Evolutionary conservation across 495 filamentous ascomycete species (phyloP).

Genomic region (Bacidia rubella): DNA sequence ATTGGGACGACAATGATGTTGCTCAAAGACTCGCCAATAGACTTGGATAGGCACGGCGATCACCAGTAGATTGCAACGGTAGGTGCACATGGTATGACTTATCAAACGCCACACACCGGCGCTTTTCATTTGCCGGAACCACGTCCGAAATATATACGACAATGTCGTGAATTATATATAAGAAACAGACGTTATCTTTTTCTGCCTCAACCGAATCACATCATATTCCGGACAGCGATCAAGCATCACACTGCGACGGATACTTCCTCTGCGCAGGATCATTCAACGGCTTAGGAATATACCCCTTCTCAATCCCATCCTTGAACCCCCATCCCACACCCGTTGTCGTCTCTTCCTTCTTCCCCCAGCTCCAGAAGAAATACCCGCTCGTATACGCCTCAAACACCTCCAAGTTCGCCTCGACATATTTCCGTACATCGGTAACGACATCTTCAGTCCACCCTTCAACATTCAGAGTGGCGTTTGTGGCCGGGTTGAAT

Average conservation of each 20-base stretch:
- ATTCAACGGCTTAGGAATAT: conserved; percentile 26
- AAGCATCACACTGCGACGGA: conserved; percentile 20
- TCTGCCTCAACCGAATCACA: neutral
- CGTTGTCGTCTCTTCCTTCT: conserved; percentile 15
- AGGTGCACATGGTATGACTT: too few relatives aligned
- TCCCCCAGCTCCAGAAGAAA: conserved; percentile 30
- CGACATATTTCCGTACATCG: conserved; percentile 24
- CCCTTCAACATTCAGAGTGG: conserved; percentile 9
- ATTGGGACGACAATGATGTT: too few relatives aligned
- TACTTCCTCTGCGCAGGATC: conserved; percentile 16
- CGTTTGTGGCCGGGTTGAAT: conserved; percentile 24
- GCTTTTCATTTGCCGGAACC: neutral
- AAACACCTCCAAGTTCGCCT: conserved; percentile 30
- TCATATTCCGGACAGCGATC: neutral
- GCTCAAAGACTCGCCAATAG: too few relatives aligned
- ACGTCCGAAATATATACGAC: neutral
- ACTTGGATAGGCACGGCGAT: too few relatives aligned
- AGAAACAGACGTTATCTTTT: neutral
- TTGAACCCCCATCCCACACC: conserved; percentile 24
- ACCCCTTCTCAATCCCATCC: conserved; percentile 23
- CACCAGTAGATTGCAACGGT: too few relatives aligned
- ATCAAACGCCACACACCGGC: conserved; percentile 1
- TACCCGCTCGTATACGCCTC: conserved; percentile 24
- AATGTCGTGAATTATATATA: conserved; percentile 1
- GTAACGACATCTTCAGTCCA: conserved; percentile 23